Evolutionary conservation across 495 filamentous ascomycete genomes (phyloP).

Genomic region (Amphirosellinia nigrospora): DNA sequence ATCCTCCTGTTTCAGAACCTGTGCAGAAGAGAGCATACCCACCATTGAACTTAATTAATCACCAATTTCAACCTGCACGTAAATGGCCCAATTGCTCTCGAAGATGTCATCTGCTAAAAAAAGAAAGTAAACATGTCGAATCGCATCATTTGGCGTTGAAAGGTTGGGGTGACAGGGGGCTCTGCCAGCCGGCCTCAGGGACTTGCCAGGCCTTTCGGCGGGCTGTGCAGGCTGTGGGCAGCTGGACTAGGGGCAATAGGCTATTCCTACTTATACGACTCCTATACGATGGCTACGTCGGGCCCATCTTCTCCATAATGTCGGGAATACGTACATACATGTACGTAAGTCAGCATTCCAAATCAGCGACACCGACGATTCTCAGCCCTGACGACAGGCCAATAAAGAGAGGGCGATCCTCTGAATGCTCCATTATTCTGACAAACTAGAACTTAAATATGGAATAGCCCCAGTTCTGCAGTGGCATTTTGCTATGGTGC

Average conservation of each 20-base stretch:
- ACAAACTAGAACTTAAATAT: constrained; percentile 1
- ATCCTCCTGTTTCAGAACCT: not conserved
- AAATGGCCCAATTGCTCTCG: not conserved
- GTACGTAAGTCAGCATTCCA: constrained; percentile 21
- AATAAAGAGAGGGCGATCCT: not conserved
- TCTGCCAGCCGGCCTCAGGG: not conserved
- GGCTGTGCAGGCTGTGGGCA: not conserved
- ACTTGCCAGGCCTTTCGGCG: not conserved
- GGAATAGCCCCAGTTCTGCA: constrained; percentile 17
- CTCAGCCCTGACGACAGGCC: constrained; percentile 18
- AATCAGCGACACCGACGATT: constrained; percentile 10
- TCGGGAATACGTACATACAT: constrained; percentile 3
- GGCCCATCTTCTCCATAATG: constrained; percentile 5
- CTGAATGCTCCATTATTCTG: not conserved
- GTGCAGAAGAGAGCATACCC: not conserved
- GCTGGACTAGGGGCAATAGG: not conserved
- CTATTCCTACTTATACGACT: not conserved
- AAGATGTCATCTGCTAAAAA: not conserved
- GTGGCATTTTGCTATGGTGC: not conserved
- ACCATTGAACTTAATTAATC: not conserved
- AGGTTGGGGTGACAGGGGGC: not conserved
- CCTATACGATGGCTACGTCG: constrained; percentile 1
- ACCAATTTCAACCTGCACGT: not conserved
- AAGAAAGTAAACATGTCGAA: not conserved
- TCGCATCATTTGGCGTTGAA: not conserved